Percentiles rank a stretch among this genome's conserved stretches.
These are phyloP conservation scores for Phaffia rhodozyma DNA, from an alignment of 1,284 basidiomycete species.

Conservation along the genomic window DNA sequence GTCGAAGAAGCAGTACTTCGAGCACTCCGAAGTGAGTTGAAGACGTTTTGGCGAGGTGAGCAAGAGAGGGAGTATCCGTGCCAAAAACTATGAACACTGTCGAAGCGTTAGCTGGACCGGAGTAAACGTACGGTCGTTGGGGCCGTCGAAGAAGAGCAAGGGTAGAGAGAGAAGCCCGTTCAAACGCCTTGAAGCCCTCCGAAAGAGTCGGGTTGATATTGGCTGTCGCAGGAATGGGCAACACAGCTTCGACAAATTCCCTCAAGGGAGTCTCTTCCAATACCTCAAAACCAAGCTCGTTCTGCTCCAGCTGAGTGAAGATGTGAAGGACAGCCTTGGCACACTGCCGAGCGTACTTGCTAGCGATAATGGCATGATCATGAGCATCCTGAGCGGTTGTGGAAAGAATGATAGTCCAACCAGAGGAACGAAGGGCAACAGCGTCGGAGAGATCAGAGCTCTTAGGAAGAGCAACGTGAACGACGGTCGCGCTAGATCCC, in stretches of 20 bases:
- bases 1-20: slow-evolving; percentile 59
- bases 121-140: slow-evolving; percentile 40
- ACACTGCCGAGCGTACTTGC: slow-evolving; percentile 49
- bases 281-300: slow-evolving; percentile 39
- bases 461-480: slow-evolving; percentile 44
- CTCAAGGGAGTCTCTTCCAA: slow-evolving; percentile 44
- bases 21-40: slow-evolving; percentile 49
- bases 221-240: slow-evolving; percentile 1
- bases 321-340: slow-evolving; percentile 64
- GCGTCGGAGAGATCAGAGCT: slow-evolving; percentile 47
- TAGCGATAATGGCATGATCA: slow-evolving; percentile 59
- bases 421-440: slow-evolving; percentile 46
- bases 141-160: slow-evolving; percentile 51
- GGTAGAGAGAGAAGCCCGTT: slow-evolving; percentile 51
- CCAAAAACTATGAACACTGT: slow-evolving; percentile 57
- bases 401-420: slow-evolving; percentile 53
- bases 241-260: slow-evolving; percentile 21
- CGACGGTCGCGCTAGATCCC: slow-evolving; percentile 43
- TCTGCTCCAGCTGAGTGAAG: slow-evolving; percentile 38
- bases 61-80: slow-evolving; percentile 39
- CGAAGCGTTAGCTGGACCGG: slow-evolving; percentile 44
- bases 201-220: slow-evolving; percentile 26
- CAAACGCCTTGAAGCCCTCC: slow-evolving; percentile 46
- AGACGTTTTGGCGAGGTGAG: slow-evolving; percentile 35
- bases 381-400: slow-evolving; percentile 53